Percentiles rank a stretch among this genome's conserved stretches.
These are phyloP conservation scores for Lactarius sanguifluus DNA, from an alignment of 768 basidiomycete genomes.

Conservation along the genomic window DNA sequence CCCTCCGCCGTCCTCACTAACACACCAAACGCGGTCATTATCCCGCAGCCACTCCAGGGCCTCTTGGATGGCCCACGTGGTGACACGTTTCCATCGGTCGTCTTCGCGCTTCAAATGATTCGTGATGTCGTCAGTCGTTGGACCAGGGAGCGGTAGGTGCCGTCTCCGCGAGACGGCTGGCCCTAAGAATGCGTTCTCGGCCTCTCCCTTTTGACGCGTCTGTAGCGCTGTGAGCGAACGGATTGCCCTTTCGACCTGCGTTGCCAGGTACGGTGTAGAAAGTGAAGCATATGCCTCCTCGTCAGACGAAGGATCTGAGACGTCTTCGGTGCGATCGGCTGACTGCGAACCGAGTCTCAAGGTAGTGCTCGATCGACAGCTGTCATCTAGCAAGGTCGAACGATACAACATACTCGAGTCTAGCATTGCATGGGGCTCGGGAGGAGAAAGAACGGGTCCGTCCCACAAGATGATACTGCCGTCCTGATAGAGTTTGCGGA, in stretches of 20 bases:
- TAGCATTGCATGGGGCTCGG: conserved; percentile 22
- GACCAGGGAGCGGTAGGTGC: conserved; percentile 31
- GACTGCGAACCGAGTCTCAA: conserved; percentile 31
- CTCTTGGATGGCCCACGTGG: conserved; percentile 63
- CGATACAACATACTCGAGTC: conserved; percentile 49
- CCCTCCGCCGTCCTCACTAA: conserved; percentile 34
- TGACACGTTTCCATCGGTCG: conserved; percentile 64
- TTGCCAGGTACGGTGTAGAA: conserved; percentile 50
- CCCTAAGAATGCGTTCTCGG: conserved; percentile 12
- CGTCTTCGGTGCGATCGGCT: conserved; percentile 43
- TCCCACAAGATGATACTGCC: conserved; percentile 78
- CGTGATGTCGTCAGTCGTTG: conserved; percentile 49
- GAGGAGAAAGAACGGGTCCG: conserved; percentile 49
- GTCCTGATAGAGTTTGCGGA: conserved; percentile 63
- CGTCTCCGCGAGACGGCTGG: conserved; percentile 27
- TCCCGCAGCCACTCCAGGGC: conserved; percentile 50
- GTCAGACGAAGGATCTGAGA: conserved; percentile 59
- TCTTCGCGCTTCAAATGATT: conserved; percentile 49
- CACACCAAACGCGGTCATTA: conserved; percentile 38
- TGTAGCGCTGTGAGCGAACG: conserved; percentile 34
- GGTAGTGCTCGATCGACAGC: conserved; percentile 1
- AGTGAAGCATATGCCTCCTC: conserved; percentile 73
- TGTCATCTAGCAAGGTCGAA: conserved; percentile 32
- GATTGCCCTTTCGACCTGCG: conserved; percentile 49
- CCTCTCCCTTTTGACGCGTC: conserved; percentile 13